phyloP scores from a whole-genome alignment of 257 asterid genomes.

The Nicotiana tabacum region DNA sequence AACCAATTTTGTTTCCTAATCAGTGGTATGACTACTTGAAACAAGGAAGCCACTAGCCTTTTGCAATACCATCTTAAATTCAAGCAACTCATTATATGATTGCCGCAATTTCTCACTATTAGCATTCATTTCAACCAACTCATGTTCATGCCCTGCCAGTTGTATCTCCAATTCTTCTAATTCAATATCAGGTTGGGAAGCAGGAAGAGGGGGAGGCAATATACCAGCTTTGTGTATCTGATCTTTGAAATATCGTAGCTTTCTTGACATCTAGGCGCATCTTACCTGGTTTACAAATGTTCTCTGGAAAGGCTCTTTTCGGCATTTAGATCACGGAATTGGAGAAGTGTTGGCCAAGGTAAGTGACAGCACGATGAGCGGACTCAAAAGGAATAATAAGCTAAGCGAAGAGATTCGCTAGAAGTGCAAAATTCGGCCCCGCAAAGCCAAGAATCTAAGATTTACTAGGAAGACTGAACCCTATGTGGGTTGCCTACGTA shows the following conservation, averaged over 20 bases:
- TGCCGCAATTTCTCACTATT: conserved; percentile 83
- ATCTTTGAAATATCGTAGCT: conserved; percentile 82
- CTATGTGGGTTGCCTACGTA: too few species aligned
- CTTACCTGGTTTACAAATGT: conserved; percentile 95
- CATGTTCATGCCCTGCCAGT: conserved; percentile 90
- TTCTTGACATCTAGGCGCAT: conserved; percentile 97
- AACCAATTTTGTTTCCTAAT: conserved; percentile 70
- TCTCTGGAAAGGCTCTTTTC: conserved; percentile 84
- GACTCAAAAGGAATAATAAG: conserved; percentile 94
- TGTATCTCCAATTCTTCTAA: conserved; percentile 88
- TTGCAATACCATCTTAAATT: conserved; percentile 91
- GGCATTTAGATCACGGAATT: conserved; percentile 80
- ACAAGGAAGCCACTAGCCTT: conserved; percentile 92
- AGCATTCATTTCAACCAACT: conserved; percentile 85
- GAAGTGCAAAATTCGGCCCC: too few species aligned
- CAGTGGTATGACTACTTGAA: conserved; percentile 49
- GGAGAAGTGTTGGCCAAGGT: conserved; percentile 89
- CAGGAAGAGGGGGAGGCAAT: conserved; percentile 52
- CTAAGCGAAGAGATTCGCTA: conserved; percentile 32
- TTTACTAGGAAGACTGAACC: too few species aligned
- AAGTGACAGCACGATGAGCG: conserved; percentile 90
- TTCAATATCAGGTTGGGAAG: conserved; percentile 77
- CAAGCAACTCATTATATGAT: conserved; percentile 88
- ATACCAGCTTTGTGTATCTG: conserved; percentile 88
- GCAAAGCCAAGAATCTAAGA: too few species aligned